These are phyloP conservation scores for Gynostemma pentaphyllum DNA, from an alignment of 306 rosid genomes.

Conservation along the genomic window DNA sequence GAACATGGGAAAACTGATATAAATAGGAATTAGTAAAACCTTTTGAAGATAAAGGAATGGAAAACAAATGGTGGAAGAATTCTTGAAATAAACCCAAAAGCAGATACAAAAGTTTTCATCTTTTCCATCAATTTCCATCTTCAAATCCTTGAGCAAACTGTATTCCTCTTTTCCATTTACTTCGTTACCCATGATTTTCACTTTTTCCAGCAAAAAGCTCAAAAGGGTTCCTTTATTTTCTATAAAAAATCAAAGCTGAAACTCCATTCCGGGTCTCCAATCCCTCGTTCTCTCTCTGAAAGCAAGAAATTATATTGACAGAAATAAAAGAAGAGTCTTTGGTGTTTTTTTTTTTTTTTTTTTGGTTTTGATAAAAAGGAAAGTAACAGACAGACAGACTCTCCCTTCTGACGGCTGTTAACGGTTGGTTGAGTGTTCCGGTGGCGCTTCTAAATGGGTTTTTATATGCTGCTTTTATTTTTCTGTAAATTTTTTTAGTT, in stretches of 20 bases:
- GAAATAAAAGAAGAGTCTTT: background rate
- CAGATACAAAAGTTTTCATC: constrained; percentile 48
- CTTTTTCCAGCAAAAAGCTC: constrained; percentile 3
- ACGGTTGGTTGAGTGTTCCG: constrained; percentile 13
- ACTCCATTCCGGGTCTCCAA: background rate
- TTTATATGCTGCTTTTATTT: background rate
- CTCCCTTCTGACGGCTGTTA: constrained; percentile 14
- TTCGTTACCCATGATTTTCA: constrained; percentile 28
- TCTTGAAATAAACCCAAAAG: constrained; percentile 71
- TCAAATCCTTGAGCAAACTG: constrained; percentile 46
- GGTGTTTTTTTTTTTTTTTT: background rate
- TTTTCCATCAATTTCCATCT: constrained; percentile 38
- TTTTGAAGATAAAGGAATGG: constrained; percentile 55
- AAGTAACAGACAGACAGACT: background rate
- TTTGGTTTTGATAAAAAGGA: background rate
- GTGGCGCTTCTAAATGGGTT: constrained; percentile 2
- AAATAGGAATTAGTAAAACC: constrained; percentile 22
- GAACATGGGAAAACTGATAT: background rate
- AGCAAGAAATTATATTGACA: background rate
- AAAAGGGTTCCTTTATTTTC: constrained; percentile 14
- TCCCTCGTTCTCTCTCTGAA: background rate
- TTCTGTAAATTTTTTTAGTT: background rate
- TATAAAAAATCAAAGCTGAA: background rate
- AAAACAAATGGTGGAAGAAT: constrained; percentile 48
- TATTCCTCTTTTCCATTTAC: constrained; percentile 29